These are phyloP conservation scores for Naganishia liquefaciens DNA, from an alignment of 1,284 basidiomycete genomes.

Conservation along the genomic window DNA sequence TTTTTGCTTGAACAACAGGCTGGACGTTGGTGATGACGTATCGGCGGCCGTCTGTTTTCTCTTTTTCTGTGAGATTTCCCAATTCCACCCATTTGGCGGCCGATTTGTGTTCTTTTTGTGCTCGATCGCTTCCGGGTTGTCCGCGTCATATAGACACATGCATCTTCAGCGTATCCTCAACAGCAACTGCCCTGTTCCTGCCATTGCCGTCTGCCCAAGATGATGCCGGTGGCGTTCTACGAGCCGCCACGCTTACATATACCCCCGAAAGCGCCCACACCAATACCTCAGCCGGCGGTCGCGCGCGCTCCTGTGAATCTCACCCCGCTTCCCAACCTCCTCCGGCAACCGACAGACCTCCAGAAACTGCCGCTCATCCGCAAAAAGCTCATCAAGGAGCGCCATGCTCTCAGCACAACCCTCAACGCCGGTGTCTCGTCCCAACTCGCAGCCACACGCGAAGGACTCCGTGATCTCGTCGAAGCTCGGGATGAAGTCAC, in stretches of 20 bases:
- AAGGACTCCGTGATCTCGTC: constrained; percentile 82
- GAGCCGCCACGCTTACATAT: not conserved
- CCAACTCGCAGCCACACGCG: constrained; percentile 86
- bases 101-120: no score
- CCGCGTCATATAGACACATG: no score
- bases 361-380: constrained; percentile 83
- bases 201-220: not conserved
- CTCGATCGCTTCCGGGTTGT: no score
- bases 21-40: no score
- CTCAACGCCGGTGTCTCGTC: constrained; percentile 91
- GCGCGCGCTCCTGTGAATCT: not conserved
- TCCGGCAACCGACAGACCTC: constrained; percentile 91
- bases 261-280: not conserved
- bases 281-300: not conserved
- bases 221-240: constrained; percentile 1
- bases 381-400: constrained; percentile 95
- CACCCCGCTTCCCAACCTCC: constrained; percentile 61
- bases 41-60: no score
- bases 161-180: no score
- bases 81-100: no score
- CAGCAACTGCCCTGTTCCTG: no score
- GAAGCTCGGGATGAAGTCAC: constrained; percentile 80
- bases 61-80: no score
- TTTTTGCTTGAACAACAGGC: not conserved
- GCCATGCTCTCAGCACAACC: constrained; percentile 89